Evolutionary conservation across 768 basidiomycete species (phyloP).

Genomic region (Kwoniella pini): DNA sequence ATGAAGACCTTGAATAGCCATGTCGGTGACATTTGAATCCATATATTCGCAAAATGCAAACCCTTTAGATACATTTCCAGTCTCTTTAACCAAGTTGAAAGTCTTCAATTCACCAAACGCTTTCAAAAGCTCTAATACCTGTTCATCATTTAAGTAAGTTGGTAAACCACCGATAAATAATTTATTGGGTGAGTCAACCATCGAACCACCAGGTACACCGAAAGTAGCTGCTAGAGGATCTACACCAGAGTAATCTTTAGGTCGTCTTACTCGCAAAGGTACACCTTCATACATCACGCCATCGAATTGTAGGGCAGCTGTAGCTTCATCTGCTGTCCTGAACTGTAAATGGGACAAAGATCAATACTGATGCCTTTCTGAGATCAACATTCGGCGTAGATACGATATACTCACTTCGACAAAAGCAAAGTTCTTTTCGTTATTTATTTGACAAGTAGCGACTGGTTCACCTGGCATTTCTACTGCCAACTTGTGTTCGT

Average conservation of each 20-base stretch:
- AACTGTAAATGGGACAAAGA: slow-evolving; percentile 62
- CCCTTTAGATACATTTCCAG: slow-evolving; percentile 82
- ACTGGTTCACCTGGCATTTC: slow-evolving; percentile 73
- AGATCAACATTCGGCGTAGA: too few relatives aligned
- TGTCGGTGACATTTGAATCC: slow-evolving; percentile 82
- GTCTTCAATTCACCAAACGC: slow-evolving; percentile 96
- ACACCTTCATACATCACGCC: slow-evolving; percentile 93
- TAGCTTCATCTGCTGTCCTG: slow-evolving; percentile 94
- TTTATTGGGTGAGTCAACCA: slow-evolving; percentile 97
- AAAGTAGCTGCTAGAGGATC: slow-evolving; percentile 69
- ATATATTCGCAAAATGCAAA: slow-evolving; percentile 99
- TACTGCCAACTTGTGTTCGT: slow-evolving; percentile 60
- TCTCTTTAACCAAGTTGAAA: slow-evolving; percentile 97
- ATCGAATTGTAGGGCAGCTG: slow-evolving; percentile 95
- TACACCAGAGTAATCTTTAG: slow-evolving; percentile 90
- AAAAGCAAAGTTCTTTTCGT: slow-evolving; percentile 98
- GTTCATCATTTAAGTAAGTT: slow-evolving; percentile 93
- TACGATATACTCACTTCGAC: slow-evolving; percentile 82
- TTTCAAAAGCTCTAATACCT: slow-evolving; percentile 96
- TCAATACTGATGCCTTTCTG: too few relatives aligned
- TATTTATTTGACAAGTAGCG: slow-evolving; percentile 90
- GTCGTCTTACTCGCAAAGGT: slow-evolving; percentile 95
- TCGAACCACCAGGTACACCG: slow-evolving; percentile 90
- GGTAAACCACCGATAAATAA: slow-evolving; percentile 96
- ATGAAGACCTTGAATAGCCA: slow-evolving; percentile 92